phyloP scores from a whole-genome alignment of 352 stramenopile genomes.

The Pythium phragmitis region DNA sequence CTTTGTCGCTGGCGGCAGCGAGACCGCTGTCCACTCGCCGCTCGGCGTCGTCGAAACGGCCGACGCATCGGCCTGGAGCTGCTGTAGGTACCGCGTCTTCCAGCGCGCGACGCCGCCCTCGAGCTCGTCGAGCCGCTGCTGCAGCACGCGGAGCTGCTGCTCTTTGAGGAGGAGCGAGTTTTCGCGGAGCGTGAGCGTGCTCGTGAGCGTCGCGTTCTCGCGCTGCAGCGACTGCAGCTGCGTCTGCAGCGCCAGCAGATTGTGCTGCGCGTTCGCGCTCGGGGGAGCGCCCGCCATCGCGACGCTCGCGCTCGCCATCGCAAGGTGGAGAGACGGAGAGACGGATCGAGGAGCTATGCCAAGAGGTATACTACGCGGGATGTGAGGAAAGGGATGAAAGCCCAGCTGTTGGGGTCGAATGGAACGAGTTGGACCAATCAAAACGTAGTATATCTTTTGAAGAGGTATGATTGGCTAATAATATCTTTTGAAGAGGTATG shows the following conservation, averaged over 20 bases:
- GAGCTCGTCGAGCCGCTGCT: slow-evolving; percentile 64
- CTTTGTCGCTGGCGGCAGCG: slow-evolving; percentile 11
- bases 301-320: slow-evolving; percentile 4
- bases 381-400: not conserved
- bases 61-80: slow-evolving; percentile 27
- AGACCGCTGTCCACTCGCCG: slow-evolving; percentile 10
- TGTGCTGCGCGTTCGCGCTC: slow-evolving; percentile 54
- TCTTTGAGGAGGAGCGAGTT: slow-evolving; percentile 76
- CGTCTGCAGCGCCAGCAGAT: slow-evolving; percentile 55
- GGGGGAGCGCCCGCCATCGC: slow-evolving; percentile 14
- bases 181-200: slow-evolving; percentile 65
- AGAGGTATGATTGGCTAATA: not conserved
- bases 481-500: not conserved
- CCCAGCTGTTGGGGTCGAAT: not conserved
- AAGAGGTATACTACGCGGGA: not conserved
- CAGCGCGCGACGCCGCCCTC: slow-evolving; percentile 52
- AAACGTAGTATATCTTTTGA: not conserved
- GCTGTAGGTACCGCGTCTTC: slow-evolving; percentile 70
- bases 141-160: slow-evolving; percentile 74
- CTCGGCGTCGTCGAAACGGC: not conserved
- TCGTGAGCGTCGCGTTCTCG: slow-evolving; percentile 61
- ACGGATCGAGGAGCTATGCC: not conserved
- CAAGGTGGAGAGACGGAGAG: not conserved
- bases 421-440: not conserved
- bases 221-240: slow-evolving; percentile 60